Evolutionary conservation across 257 asterid species (phyloP).

Genomic region (Mitragyna speciosa): DNA sequence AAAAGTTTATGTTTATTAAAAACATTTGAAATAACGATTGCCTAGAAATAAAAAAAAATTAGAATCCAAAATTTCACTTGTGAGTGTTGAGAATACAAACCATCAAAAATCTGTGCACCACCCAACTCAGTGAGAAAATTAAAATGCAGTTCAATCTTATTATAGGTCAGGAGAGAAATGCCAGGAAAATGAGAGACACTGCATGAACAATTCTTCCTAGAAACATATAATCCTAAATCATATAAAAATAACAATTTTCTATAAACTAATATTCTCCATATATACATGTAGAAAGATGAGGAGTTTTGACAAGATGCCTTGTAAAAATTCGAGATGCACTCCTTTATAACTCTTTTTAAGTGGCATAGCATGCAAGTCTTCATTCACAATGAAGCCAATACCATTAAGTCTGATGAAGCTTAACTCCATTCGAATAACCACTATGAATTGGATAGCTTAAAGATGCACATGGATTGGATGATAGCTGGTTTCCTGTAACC

Average conservation of each 20-base stretch:
- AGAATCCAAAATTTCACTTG: neutral
- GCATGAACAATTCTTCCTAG: neutral
- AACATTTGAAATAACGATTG: neutral
- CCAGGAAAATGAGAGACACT: neutral
- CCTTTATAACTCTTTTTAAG: neutral
- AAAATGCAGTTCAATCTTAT: neutral
- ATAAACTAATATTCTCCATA: neutral
- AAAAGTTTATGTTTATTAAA: neutral
- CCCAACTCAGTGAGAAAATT: neutral
- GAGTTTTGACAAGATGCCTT: neutral
- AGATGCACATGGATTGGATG: neutral
- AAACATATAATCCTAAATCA: neutral
- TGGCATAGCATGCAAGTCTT: neutral
- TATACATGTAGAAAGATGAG: neutral
- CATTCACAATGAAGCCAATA: slow-evolving; percentile 11
- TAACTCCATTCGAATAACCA: neutral
- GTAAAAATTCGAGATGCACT: neutral
- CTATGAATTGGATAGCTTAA: neutral
- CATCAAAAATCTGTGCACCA: neutral
- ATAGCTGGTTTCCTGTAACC: slow-evolving; percentile 26
- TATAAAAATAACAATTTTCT: neutral
- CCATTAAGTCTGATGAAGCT: neutral
- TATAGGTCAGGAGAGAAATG: neutral
- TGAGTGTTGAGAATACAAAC: neutral
- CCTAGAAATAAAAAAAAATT: neutral